Evolutionary conservation across 257 asterid species (phyloP).

Genomic region (Nicotiana attenuata): DNA sequence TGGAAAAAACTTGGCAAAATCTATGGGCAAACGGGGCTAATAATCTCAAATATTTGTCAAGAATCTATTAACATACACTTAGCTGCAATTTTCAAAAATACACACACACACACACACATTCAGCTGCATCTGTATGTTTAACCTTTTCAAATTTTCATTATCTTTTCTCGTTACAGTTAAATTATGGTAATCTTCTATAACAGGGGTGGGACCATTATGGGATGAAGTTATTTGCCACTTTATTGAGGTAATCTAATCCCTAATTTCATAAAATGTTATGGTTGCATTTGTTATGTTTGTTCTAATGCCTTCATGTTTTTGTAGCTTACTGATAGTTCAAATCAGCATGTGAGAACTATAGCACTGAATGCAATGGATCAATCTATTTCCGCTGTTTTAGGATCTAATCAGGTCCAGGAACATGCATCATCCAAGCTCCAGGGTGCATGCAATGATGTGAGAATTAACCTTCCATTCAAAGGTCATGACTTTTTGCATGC

Average conservation of each 20-base stretch:
- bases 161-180: not conserved
- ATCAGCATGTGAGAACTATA: slow-evolving; percentile 56
- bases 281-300: slow-evolving; percentile 10
- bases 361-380: slow-evolving; percentile 93
- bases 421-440: slow-evolving; percentile 30
- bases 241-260: slow-evolving; percentile 56
- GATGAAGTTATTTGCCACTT: slow-evolving; percentile 82
- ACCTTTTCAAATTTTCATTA: no score
- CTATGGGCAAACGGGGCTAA: no score
- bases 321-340: slow-evolving; percentile 90
- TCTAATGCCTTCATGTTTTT: slow-evolving; percentile 15
- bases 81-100: no score
- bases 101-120: no score
- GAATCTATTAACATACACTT: no score
- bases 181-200: slow-evolving; percentile 15
- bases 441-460: slow-evolving; percentile 48
- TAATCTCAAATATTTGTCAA: no score
- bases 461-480: slow-evolving; percentile 22
- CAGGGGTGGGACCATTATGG: slow-evolving; percentile 97
- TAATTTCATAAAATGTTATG: slow-evolving; percentile 1
- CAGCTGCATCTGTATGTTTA: no score
- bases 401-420: slow-evolving; percentile 72
- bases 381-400: slow-evolving; percentile 88
- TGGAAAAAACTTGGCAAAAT: no score
- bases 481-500: slow-evolving; percentile 11